Conservation (phyloP, 129 eudicot genomes). For the Cynara cardunculus region DNA sequence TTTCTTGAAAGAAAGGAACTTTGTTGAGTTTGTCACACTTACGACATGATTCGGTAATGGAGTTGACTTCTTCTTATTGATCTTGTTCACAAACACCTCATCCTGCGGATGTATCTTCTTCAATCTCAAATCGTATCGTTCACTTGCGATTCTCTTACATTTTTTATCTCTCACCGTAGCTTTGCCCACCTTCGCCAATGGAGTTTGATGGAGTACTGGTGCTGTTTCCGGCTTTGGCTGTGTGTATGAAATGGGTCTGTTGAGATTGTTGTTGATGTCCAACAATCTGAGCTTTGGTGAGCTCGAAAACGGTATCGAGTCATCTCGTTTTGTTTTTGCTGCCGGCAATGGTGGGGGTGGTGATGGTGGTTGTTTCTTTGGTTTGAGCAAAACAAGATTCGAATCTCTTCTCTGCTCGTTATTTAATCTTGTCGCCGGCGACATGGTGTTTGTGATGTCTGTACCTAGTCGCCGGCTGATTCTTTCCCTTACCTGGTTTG, state of each 20-base stretch:
- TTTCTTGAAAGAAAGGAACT: conserved; percentile 52
- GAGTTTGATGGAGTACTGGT: background rate
- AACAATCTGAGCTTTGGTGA: conserved; percentile 40
- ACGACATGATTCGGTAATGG: conserved; percentile 43
- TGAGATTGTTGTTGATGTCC: conserved; percentile 29
- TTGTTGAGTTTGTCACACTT: conserved; percentile 39
- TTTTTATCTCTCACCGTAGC: conserved; percentile 24
- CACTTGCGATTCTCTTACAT: conserved; percentile 23
- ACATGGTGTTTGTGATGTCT: conserved; percentile 67
- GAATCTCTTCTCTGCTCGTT: conserved; percentile 46
- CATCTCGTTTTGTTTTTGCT: conserved; percentile 18
- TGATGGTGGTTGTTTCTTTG: conserved; percentile 27
- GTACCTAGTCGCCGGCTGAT: conserved; percentile 59
- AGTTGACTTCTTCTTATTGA: conserved; percentile 37
- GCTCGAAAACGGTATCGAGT: conserved; percentile 16
- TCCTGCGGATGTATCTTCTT: conserved; percentile 45
- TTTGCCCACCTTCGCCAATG: background rate
- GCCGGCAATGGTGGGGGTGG: background rate
- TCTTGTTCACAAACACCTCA: conserved; percentile 40
- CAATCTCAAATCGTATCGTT: conserved; percentile 19
- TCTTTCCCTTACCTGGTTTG: conserved; percentile 60
- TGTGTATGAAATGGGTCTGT: conserved; percentile 25
- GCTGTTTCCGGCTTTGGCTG: background rate
- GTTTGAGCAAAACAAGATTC: conserved; percentile 49
- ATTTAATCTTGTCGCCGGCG: conserved; percentile 7